Percentiles rank a stretch among this genome's conserved stretches.
Evolutionary conservation across 345 rosid species (phyloP).

Genomic region (Eucalyptus rudis): DNA sequence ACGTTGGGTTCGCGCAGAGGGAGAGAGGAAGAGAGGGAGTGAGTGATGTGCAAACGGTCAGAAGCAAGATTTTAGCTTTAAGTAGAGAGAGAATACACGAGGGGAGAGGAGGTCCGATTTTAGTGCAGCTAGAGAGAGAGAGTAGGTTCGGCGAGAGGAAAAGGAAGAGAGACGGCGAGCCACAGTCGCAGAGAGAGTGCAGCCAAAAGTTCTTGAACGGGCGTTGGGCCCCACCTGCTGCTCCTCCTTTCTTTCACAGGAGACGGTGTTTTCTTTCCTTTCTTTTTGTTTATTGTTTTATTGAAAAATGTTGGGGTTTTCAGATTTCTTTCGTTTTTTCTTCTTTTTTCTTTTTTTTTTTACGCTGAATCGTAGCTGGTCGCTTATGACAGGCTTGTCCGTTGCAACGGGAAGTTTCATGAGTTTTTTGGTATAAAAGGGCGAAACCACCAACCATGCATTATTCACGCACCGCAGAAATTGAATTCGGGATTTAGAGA

Average conservation of each 20-base stretch:
- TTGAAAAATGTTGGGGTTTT: neutral
- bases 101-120: neutral
- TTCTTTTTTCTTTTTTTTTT: neutral
- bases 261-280: neutral
- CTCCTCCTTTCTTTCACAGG: neutral
- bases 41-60: neutral
- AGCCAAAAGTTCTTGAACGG: neutral
- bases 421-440: neutral
- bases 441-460: neutral
- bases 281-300: neutral
- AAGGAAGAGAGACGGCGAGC: neutral
- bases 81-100: neutral
- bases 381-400: neutral
- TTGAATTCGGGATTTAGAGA: neutral
- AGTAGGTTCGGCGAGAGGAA: neutral
- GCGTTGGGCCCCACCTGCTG: conserved; percentile 13
- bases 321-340: neutral
- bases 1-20: neutral
- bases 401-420: neutral
- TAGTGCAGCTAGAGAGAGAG: neutral
- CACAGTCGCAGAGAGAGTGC: neutral
- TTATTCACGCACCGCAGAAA: neutral
- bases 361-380: neutral
- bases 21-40: neutral
- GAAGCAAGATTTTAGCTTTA: conserved; percentile 1